Percentiles rank a stretch among this genome's conserved stretches.
These are phyloP conservation scores for Acanthamoeba quina DNA, from an alignment of 208 protist species.

Conservation along the genomic window DNA sequence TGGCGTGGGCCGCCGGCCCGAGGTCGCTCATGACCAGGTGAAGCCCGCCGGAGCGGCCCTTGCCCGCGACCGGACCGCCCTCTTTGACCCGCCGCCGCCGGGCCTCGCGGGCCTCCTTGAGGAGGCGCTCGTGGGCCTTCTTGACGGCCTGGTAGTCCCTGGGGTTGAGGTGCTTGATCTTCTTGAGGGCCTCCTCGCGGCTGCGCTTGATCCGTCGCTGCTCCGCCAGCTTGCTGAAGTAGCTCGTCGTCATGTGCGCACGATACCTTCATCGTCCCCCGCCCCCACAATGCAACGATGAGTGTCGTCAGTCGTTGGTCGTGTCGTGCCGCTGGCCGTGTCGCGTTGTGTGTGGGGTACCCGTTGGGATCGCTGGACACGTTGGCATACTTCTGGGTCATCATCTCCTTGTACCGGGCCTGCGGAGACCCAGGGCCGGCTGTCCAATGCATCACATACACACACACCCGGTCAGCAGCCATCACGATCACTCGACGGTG, in stretches of 20 bases:
- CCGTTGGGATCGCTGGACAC: constrained; percentile 12
- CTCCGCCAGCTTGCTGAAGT: constrained; percentile 4
- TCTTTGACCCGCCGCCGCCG: background rate
- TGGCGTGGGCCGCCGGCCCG: background rate
- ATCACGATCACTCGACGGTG: too few relatives aligned
- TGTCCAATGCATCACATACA: background rate
- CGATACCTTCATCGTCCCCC: background rate
- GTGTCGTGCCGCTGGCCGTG: too few relatives aligned
- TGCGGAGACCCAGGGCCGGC: background rate
- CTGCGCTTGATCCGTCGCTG: constrained; percentile 27
- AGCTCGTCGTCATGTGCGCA: constrained; percentile 17
- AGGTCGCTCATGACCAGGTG: constrained; percentile 12
- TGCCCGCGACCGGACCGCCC: background rate
- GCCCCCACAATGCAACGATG: background rate
- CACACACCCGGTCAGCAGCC: too few relatives aligned
- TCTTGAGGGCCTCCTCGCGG: constrained; percentile 21
- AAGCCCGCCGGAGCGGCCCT: background rate
- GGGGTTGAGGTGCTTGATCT: background rate
- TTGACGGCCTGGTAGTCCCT: constrained; percentile 27
- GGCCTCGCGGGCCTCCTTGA: constrained; percentile 27
- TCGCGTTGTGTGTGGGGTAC: background rate
- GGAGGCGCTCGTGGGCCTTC: constrained; percentile 41
- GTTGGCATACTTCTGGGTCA: constrained; percentile 19
- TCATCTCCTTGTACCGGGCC: constrained; percentile 47
- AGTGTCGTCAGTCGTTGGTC: too few relatives aligned